A percentile compares a stretch with the other conserved stretches of the same genome.
phyloP scores from a whole-genome alignment of 805 yeast genomes.

The Lipomyces starkeyi region DNA sequence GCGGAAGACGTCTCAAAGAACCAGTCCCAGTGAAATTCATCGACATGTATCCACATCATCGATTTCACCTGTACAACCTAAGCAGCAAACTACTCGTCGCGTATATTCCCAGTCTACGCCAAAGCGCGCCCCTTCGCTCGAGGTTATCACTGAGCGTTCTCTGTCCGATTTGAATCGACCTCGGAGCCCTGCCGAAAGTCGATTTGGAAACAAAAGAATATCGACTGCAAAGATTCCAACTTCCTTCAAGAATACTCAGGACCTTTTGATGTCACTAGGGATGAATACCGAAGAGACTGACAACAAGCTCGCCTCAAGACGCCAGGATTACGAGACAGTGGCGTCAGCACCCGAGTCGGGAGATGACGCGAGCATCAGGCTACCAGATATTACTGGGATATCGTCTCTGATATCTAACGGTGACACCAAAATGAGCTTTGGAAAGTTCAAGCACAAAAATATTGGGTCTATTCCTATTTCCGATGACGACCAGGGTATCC shows the following conservation, averaged over 20 bases:
- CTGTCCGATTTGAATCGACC: slow-evolving; percentile 21
- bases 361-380: slow-evolving; percentile 7
- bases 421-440: slow-evolving; percentile 7
- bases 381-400: slow-evolving; percentile 37
- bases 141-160: slow-evolving; percentile 19
- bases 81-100: slow-evolving; percentile 9
- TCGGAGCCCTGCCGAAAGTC: slow-evolving; percentile 15
- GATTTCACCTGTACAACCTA: not conserved
- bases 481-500: slow-evolving; percentile 33
- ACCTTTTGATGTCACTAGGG: slow-evolving; percentile 26
- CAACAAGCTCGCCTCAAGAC: not conserved
- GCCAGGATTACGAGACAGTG: not conserved
- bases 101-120: slow-evolving; percentile 5
- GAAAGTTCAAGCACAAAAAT: slow-evolving; percentile 14
- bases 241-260: slow-evolving; percentile 27
- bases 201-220: slow-evolving; percentile 7
- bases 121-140: not conserved
- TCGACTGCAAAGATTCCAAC: slow-evolving; percentile 16
- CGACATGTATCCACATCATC: slow-evolving; percentile 1
- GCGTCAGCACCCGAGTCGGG: not conserved
- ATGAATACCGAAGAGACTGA: slow-evolving; percentile 9
- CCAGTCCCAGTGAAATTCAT: slow-evolving; percentile 9
- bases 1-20: slow-evolving; percentile 20
- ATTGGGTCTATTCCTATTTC: slow-evolving; percentile 35
- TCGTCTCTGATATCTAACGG: slow-evolving; percentile 29